Conservation (phyloP, 768 basidiomycete genomes). For the Kwoniella dejecticola region DNA sequence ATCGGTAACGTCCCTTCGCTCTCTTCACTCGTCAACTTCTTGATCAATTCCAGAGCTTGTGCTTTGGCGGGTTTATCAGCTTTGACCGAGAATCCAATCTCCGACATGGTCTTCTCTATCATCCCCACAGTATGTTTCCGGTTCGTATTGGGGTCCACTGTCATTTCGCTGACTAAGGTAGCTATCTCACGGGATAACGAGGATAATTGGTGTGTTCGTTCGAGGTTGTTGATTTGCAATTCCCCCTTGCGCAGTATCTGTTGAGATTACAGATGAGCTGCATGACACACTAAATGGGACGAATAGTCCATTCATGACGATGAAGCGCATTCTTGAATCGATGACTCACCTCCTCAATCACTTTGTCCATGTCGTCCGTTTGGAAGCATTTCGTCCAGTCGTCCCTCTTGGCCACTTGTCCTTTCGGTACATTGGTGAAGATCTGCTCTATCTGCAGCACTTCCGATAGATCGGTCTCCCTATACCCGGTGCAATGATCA, state of each 20-base stretch:
- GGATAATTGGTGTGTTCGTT: slow-evolving; percentile 84
- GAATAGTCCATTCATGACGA: neutral
- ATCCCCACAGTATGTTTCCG: slow-evolving; percentile 89
- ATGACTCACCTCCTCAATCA: slow-evolving; percentile 72
- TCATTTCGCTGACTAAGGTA: slow-evolving; percentile 91
- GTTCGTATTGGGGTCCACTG: slow-evolving; percentile 87
- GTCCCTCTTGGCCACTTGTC: slow-evolving; percentile 81
- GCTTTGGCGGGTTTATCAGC: slow-evolving; percentile 88
- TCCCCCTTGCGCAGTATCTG: slow-evolving; percentile 96
- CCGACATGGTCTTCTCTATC: slow-evolving; percentile 96
- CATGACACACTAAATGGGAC: neutral
- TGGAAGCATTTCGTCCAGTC: slow-evolving; percentile 92
- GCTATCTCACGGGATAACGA: slow-evolving; percentile 86
- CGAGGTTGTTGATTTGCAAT: slow-evolving; percentile 94
- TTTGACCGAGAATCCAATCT: slow-evolving; percentile 89
- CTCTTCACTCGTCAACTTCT: slow-evolving; percentile 29
- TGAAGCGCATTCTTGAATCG: neutral
- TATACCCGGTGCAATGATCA: slow-evolving; percentile 47
- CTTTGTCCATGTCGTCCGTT: slow-evolving; percentile 68
- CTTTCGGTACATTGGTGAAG: slow-evolving; percentile 94
- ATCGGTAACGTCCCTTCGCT: slow-evolving; percentile 66
- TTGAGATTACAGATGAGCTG: no score
- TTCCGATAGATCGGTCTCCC: slow-evolving; percentile 90
- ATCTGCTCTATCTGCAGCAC: slow-evolving; percentile 95
- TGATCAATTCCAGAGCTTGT: slow-evolving; percentile 60